Conservation (phyloP, 2,329 filamentous ascomycete species). For the Pseudofabraea citricarpa region DNA sequence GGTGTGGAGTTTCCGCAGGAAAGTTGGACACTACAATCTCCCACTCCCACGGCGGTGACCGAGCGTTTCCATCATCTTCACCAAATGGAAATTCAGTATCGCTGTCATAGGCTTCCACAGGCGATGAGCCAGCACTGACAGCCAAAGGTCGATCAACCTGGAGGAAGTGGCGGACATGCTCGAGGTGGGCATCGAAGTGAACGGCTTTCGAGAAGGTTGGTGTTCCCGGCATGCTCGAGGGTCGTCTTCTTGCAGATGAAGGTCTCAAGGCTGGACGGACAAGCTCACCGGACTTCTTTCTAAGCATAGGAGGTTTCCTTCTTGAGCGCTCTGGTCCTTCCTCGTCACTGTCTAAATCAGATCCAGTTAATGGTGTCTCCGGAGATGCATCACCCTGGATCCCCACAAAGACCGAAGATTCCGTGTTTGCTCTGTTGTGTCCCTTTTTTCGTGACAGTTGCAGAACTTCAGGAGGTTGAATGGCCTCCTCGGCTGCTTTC, state of each 20-base stretch:
- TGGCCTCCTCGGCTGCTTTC: conserved; percentile 24
- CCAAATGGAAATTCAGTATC: conserved; percentile 86
- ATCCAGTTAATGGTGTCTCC: conserved; percentile 34
- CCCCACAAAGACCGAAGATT: conserved; percentile 42
- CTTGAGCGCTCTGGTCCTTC: conserved; percentile 50
- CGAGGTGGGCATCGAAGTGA: conserved; percentile 96
- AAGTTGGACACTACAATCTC: conserved; percentile 85
- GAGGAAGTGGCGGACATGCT: conserved; percentile 93
- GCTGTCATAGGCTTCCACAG: conserved; percentile 80
- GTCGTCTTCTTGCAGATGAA: conserved; percentile 67
- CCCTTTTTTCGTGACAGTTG: conserved; percentile 18
- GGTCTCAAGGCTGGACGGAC: conserved; percentile 87
- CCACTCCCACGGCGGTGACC: conserved; percentile 67
- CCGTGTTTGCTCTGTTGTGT: conserved; percentile 31
- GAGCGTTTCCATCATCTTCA: conserved; percentile 36
- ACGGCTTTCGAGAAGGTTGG: conserved; percentile 94
- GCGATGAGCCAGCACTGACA: conserved; percentile 90
- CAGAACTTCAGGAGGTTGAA: conserved; percentile 11
- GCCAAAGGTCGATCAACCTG: conserved; percentile 93
- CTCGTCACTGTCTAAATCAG: conserved; percentile 59
- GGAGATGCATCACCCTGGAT: conserved; percentile 31
- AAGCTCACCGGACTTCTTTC: conserved; percentile 97
- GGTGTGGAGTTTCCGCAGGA: conserved; percentile 59
- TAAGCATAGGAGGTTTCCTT: conserved; percentile 83
- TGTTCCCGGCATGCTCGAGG: conserved; percentile 95